These are phyloP conservation scores for Cytospora mali DNA, from an alignment of 2,329 filamentous ascomycete species.

Conservation along the genomic window DNA sequence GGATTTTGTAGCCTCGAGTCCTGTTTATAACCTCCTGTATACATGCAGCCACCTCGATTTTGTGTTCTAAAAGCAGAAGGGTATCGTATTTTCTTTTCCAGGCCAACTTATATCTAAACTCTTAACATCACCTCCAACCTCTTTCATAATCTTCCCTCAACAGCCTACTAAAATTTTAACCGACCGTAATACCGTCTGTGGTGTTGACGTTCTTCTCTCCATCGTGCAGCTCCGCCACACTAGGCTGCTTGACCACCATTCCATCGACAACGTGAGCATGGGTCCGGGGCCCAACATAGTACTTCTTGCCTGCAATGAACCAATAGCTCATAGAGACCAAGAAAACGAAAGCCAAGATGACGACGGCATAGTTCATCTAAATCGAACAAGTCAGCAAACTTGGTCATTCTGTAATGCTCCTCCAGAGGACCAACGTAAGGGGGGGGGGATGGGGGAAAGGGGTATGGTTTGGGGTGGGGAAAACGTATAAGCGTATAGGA, in stretches of 20 bases:
- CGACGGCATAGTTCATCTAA: constrained; percentile 59
- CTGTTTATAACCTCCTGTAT: background rate
- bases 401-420: background rate
- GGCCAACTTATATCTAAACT: background rate
- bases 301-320: constrained; percentile 46
- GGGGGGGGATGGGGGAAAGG: background rate
- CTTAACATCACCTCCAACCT: background rate
- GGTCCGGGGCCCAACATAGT: constrained; percentile 51
- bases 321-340: constrained; percentile 48
- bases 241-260: constrained; percentile 31
- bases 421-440: background rate
- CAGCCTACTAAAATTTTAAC: background rate
- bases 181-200: background rate
- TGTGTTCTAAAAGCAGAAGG: background rate
- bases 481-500: background rate
- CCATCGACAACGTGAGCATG: constrained; percentile 35
- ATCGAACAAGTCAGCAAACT: background rate
- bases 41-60: background rate
- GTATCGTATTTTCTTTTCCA: background rate
- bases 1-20: background rate
- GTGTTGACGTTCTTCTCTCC: constrained; percentile 28
- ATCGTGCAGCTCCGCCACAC: constrained; percentile 26
- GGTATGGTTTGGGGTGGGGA: too few species aligned
- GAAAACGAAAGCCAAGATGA: constrained; percentile 51
- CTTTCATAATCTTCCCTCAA: background rate